phyloP scores from a whole-genome alignment of 2,329 filamentous ascomycete species.

The Didymella pomorum region DNA sequence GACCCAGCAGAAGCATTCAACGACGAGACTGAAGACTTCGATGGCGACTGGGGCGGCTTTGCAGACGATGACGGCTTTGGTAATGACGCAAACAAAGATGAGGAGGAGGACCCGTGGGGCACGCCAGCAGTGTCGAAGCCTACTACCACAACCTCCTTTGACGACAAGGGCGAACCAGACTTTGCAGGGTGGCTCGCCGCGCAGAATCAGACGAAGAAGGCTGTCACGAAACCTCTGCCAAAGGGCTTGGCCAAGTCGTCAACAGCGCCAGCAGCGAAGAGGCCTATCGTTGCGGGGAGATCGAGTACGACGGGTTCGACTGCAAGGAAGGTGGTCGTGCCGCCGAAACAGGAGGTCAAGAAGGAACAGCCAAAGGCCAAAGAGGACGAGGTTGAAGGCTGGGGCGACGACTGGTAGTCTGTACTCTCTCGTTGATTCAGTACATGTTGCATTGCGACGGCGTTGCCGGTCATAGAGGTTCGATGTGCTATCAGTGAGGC shows the following conservation, averaged over 20 bases:
- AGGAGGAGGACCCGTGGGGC: slow-evolving; percentile 63
- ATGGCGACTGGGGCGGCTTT: slow-evolving; percentile 78
- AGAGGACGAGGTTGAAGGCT: slow-evolving; percentile 52
- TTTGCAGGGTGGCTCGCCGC: slow-evolving; percentile 95
- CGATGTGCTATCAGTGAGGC: background rate
- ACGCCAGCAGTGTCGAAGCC: slow-evolving; percentile 52
- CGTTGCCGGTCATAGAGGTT: slow-evolving; percentile 18
- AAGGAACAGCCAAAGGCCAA: slow-evolving; percentile 43
- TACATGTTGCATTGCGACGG: slow-evolving; percentile 30
- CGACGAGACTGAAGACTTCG: slow-evolving; percentile 65
- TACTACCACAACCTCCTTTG: slow-evolving; percentile 64
- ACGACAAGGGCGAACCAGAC: slow-evolving; percentile 88
- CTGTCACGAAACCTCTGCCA: slow-evolving; percentile 71
- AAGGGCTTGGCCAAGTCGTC: slow-evolving; percentile 78
- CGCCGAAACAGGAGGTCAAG: slow-evolving; percentile 14
- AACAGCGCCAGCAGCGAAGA: slow-evolving; percentile 41
- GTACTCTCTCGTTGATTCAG: background rate
- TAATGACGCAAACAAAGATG: slow-evolving; percentile 44
- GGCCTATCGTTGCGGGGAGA: slow-evolving; percentile 40
- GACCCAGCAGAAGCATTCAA: slow-evolving; percentile 61
- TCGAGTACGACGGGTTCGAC: slow-evolving; percentile 42
- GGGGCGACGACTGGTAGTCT: slow-evolving; percentile 51
- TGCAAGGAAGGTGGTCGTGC: slow-evolving; percentile 40
- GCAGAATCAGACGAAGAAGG: slow-evolving; percentile 77
- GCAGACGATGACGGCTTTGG: slow-evolving; percentile 61